Conservation (phyloP, 768 basidiomycete species). For the Boletus bicolor region DNA sequence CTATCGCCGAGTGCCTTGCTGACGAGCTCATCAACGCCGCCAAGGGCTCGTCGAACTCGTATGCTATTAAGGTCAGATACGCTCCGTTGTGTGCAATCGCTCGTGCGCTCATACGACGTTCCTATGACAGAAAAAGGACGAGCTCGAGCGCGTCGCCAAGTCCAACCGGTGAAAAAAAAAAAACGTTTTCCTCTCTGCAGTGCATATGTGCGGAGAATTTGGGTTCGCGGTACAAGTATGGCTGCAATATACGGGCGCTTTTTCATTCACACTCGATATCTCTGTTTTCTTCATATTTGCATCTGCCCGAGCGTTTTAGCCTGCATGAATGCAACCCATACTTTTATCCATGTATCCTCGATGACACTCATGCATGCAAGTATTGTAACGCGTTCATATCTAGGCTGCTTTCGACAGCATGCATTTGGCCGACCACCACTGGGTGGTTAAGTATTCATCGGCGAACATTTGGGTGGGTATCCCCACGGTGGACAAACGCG, state of each 20-base stretch:
- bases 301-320: constrained; percentile 6
- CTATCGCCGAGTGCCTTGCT: constrained; percentile 96
- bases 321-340: constrained; percentile 29
- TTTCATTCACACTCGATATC: constrained; percentile 1
- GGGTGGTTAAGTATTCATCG: neutral
- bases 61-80: constrained; percentile 88
- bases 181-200: constrained; percentile 20
- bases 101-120: neutral
- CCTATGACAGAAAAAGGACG: constrained; percentile 84
- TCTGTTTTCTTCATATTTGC: constrained; percentile 6
- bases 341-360: constrained; percentile 19
- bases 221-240: constrained; percentile 20
- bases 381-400: constrained; percentile 6
- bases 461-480: neutral
- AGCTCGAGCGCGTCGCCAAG: constrained; percentile 99
- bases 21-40: constrained; percentile 99
- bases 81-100: neutral
- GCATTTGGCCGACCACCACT: too few species aligned
- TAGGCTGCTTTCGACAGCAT: neutral
- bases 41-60: constrained; percentile 99
- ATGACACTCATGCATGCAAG: constrained; percentile 10
- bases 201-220: constrained; percentile 2
- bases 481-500: neutral
- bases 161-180: constrained; percentile 95
- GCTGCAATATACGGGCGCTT: constrained; percentile 24